Conservation (phyloP, 768 basidiomycete species). For the Amanita exitialis region DNA sequence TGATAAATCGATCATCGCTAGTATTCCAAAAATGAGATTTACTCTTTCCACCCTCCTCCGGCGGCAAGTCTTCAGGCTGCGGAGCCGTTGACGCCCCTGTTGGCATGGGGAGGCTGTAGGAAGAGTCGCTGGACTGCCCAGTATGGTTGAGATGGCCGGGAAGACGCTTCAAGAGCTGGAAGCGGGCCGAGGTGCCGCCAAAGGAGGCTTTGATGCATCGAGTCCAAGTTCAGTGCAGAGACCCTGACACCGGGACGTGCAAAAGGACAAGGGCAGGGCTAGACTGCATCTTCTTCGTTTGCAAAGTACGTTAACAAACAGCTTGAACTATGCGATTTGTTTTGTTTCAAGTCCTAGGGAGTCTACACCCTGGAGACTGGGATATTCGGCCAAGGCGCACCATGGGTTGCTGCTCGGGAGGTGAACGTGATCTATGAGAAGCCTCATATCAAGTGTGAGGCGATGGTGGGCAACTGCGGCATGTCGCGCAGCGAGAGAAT, state of each 20-base stretch:
- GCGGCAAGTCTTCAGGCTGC: not conserved
- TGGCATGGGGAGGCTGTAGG: slow-evolving; percentile 40
- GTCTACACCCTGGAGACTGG: slow-evolving; percentile 19
- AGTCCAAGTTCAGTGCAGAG: slow-evolving; percentile 1
- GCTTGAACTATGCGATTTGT: slow-evolving; percentile 50
- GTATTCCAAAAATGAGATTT: too few species aligned
- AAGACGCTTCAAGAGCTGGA: slow-evolving; percentile 38
- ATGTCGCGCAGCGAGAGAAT: too few species aligned
- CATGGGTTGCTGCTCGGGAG: slow-evolving; percentile 38
- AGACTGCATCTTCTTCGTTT: slow-evolving; percentile 24
- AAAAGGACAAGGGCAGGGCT: slow-evolving; percentile 5
- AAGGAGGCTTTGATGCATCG: slow-evolving; percentile 9
- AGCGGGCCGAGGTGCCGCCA: slow-evolving; percentile 17
- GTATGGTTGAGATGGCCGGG: slow-evolving; percentile 27
- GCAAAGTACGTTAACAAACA: slow-evolving; percentile 36
- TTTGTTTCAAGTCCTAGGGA: slow-evolving; percentile 37
- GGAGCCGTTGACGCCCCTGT: slow-evolving; percentile 19
- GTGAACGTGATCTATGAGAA: slow-evolving; percentile 47
- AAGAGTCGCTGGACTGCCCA: slow-evolving; percentile 31
- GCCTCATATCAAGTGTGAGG: slow-evolving; percentile 79
- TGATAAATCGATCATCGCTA: too few species aligned
- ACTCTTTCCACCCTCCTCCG: too few species aligned
- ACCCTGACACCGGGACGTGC: not conserved
- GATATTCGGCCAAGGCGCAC: slow-evolving; percentile 29
- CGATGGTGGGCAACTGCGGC: slow-evolving; percentile 72